These are phyloP conservation scores for Euphorbia pulcherrima DNA, from an alignment of 345 rosid species.

Conservation along the genomic window DNA sequence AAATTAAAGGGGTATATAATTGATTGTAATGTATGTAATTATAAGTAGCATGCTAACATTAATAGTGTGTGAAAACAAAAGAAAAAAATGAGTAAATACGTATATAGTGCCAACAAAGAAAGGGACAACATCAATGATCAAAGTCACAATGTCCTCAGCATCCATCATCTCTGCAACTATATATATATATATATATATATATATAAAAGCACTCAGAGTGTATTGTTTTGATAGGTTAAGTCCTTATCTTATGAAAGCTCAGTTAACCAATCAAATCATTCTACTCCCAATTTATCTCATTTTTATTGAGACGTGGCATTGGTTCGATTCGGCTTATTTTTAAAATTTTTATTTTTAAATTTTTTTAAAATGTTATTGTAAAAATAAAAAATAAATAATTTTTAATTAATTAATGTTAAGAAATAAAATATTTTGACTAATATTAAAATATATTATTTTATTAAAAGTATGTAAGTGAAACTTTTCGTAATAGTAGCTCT, in stretches of 20 bases:
- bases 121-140: slow-evolving; percentile 7
- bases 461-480: no score
- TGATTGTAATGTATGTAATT: no score
- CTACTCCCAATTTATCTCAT: neutral
- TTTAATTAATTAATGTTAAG: no score
- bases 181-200: neutral
- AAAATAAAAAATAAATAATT: no score
- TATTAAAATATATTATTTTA: no score
- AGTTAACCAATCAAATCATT: slow-evolving; percentile 15
- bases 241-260: slow-evolving; percentile 26
- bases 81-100: neutral
- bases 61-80: neutral
- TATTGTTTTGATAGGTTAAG: slow-evolving; percentile 18
- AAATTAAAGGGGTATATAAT: no score
- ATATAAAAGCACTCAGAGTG: slow-evolving; percentile 12
- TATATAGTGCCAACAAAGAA: neutral
- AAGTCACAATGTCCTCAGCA: neutral
- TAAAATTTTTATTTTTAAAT: no score
- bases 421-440: no score
- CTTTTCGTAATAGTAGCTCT: no score
- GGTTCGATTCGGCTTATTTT: no score
- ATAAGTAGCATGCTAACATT: neutral
- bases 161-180: neutral
- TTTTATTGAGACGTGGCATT: no score
- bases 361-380: no score